phyloP scores from a whole-genome alignment of 495 filamentous ascomycete species.

The Cladorrhinum samala region DNA sequence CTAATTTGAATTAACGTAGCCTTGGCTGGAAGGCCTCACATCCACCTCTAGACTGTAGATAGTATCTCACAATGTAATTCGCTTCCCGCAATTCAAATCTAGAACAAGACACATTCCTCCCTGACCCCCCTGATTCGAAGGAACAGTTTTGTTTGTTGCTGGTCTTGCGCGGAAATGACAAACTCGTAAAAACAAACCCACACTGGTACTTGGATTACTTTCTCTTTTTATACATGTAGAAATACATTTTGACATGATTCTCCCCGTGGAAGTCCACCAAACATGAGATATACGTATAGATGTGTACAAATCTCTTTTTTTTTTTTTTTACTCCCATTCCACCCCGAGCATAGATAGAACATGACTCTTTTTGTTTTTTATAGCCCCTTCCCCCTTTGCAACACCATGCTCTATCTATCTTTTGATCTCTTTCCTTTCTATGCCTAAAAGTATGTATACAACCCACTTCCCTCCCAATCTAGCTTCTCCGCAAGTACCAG shows the following conservation, averaged over 20 bases:
- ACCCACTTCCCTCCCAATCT: conserved; percentile 22
- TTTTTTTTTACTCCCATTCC: neutral
- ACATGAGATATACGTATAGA: neutral
- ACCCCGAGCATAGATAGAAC: neutral
- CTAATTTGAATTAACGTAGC: neutral
- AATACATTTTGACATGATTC: neutral
- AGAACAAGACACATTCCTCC: too few relatives aligned
- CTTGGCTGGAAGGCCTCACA: neutral
- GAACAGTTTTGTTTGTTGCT: too few relatives aligned
- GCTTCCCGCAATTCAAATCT: too few relatives aligned
- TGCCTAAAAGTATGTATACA: neutral
- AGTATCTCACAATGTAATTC: too few relatives aligned
- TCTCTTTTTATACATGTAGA: neutral
- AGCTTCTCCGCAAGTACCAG: conserved; percentile 89
- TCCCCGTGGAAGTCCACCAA: neutral
- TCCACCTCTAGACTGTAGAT: neutral
- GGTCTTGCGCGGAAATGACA: too few relatives aligned
- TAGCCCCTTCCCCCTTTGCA: too few relatives aligned
- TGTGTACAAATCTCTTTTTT: neutral
- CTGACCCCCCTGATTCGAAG: too few relatives aligned
- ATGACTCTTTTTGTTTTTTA: too few relatives aligned
- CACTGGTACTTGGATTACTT: too few relatives aligned
- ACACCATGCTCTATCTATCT: too few relatives aligned
- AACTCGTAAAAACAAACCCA: too few relatives aligned
- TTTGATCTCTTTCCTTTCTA: neutral